Conservation (phyloP, 2,329 filamentous ascomycete species). For the Fusarium aywerte region DNA sequence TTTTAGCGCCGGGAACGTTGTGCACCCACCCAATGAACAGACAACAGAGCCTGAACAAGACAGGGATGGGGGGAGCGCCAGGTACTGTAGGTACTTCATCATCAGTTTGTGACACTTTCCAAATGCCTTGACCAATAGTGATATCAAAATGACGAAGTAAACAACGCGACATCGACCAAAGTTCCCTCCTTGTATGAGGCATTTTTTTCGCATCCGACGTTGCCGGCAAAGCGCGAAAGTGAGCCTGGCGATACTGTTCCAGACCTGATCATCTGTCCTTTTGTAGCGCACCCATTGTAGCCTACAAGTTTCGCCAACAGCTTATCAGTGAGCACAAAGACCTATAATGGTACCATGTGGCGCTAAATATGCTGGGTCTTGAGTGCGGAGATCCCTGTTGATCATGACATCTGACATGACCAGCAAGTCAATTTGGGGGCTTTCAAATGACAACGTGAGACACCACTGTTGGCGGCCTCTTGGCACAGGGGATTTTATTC, state of each 20-base stretch:
- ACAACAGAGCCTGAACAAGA: too few species aligned
- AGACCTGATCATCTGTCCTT: conserved; percentile 17
- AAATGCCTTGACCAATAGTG: background rate
- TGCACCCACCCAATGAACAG: background rate
- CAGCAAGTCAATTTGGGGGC: background rate
- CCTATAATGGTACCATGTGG: conserved; percentile 19
- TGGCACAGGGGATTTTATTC: background rate
- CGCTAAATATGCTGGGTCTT: conserved; percentile 1
- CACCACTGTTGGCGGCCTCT: background rate
- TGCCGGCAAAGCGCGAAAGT: background rate
- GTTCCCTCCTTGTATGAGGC: conserved; percentile 1
- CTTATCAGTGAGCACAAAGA: conserved; percentile 4
- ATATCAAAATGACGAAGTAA: background rate
- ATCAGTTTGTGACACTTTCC: background rate
- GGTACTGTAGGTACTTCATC: background rate
- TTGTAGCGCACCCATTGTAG: conserved; percentile 24
- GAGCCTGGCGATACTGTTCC: conserved; percentile 16
- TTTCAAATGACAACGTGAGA: background rate
- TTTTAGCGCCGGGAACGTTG: conserved; percentile 22
- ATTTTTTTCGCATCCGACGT: conserved; percentile 9
- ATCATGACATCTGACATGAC: background rate
- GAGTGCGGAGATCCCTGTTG: conserved; percentile 17
- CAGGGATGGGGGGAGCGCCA: background rate
- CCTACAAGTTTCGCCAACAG: conserved; percentile 8
- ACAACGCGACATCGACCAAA: background rate